Base-by-base conservation (phyloP, 345 rosid genomes). In the Erysimum cheiranthoides region DNA sequence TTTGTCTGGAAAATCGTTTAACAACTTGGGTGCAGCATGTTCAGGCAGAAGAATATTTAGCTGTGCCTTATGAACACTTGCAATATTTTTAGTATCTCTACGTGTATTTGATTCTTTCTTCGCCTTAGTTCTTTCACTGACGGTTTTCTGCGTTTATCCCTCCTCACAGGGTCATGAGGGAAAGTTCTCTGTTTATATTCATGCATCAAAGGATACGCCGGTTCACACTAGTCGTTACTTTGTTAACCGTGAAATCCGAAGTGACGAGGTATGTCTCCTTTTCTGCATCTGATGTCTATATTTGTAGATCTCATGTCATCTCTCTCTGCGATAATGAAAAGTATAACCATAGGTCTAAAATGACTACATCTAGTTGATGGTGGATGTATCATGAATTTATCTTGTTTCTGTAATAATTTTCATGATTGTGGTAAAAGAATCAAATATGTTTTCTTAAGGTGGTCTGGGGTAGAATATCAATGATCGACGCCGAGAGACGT, bases 401-500 rank as follows among this genome's bases (percentile, higher is more conserved):
- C 56, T 35, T 57, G 36, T 61, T 56, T 56, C 18, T 71, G 34
- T 64, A 18, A 64, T 49, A 32, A 14, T 12, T 28, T 61, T 63
- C 47, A 45, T 77, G 62, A 17, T 7, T 28, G 28, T 54, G 18
- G 25, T 57, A 21, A 30, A 21, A 13, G 34, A 65, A 49, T 66
- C 32, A 65, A 31, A 32, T 78, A n/a, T 66, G 52, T 61, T 62
- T 59, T 46, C n/a, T 81, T 67, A 56, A 96, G 99, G 98, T 96
- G 72, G 83, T 88, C 11, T 96, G 99, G 99, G 99, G 99, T 56
- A 93, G 86, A 71, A 91, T 96, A 66, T 89, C 99, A 28, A 96
- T 96, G 99, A 80, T 93, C 80, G 97, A 89, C 69, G 99, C 99
- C 5, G 99, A 96, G 86, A 88, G 85, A 78, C 87, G 99, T 63